Evolutionary conservation across 1,284 basidiomycete species (phyloP), one percentile per base, ranked within the genome.

Genomic region (Puccinia coronata): DNA sequence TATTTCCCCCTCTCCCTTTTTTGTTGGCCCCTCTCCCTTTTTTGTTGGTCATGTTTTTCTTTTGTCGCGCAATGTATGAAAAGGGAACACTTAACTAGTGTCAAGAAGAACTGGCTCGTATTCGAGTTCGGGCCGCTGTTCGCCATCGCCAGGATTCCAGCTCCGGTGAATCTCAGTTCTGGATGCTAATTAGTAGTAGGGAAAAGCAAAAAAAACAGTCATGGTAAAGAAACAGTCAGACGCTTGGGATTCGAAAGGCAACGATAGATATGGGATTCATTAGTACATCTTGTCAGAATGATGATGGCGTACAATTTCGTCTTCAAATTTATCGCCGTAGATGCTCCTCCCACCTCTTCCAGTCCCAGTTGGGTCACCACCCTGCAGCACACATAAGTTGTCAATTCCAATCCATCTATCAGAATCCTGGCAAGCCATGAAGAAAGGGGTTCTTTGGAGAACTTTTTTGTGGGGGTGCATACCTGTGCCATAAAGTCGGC

Each of bases 281-380:
- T n/a, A n/a, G n/a, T n/a, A n/a, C n/a, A n/a, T n/a, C n/a, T n/a
- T n/a, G n/a, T n/a, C 18, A 53, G 28, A 61, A 82, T 47, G 14
- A 18, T n/a, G 20, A 43, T 41, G 49, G 18, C 41, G 49, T 69
- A 79, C 78, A 61, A 80, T 73, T 73, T 80, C 79, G 65, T 70
- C 69, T 77, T 82, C 59, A 36, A 83, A 82, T 55, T 83, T 83
- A 11, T 84, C 84, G 3, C 85, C 85, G 75, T 85, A 85, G 80
- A 86, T 85, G 47, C 80, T 82, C 41, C 65, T 82, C 31, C 83
- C 83, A 34, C 83, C 83, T 63, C 83, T 78, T 51, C 83, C 83
- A 25, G 83, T 84, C 12, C 83, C 83, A 12, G 83, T 84, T 14
- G 83, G 83, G 61, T 84, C 83, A 51, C 83, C 83, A 41, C 82